These are phyloP conservation scores for Pelargonium fulgidum DNA, from an alignment of 441 rosid species.

Conservation along the genomic window DNA sequence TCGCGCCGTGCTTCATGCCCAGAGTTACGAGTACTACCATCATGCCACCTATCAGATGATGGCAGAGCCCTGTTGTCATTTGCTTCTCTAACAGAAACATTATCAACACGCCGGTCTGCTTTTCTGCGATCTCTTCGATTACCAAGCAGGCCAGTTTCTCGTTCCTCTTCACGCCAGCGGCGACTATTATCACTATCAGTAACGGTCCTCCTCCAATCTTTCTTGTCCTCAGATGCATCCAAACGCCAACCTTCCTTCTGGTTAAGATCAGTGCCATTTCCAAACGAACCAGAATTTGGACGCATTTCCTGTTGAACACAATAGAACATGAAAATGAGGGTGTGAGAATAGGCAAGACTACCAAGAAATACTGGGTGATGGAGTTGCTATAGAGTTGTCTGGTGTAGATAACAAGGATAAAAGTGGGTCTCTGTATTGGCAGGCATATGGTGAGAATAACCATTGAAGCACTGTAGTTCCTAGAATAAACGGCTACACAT, in stretches of 20 bases:
- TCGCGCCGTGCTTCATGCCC: slow-evolving; percentile 63
- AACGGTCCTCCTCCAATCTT: slow-evolving; percentile 65
- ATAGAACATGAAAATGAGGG: not conserved
- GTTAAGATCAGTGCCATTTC: slow-evolving; percentile 48
- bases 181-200: slow-evolving; percentile 54
- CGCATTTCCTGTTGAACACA: slow-evolving; percentile 48
- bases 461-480: not conserved
- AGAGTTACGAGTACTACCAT: slow-evolving; percentile 35
- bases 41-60: slow-evolving; percentile 67
- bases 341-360: no score
- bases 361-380: not conserved
- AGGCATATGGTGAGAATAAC: not conserved
- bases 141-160: slow-evolving; percentile 83
- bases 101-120: slow-evolving; percentile 63
- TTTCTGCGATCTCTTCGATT: slow-evolving; percentile 69
- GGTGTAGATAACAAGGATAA: no score
- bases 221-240: slow-evolving; percentile 77
- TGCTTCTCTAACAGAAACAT: slow-evolving; percentile 40
- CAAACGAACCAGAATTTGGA: slow-evolving; percentile 41
- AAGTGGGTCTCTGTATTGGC: not conserved
- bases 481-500: not conserved
- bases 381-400: not conserved
- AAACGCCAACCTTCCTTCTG: slow-evolving; percentile 77
- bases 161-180: slow-evolving; percentile 97
- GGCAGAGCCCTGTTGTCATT: slow-evolving; percentile 47